Percentiles rank a stretch among this genome's conserved stretches.
These are phyloP conservation scores for Novakomyces olei DNA, from an alignment of 805 yeast genomes.

Conservation along the genomic window DNA sequence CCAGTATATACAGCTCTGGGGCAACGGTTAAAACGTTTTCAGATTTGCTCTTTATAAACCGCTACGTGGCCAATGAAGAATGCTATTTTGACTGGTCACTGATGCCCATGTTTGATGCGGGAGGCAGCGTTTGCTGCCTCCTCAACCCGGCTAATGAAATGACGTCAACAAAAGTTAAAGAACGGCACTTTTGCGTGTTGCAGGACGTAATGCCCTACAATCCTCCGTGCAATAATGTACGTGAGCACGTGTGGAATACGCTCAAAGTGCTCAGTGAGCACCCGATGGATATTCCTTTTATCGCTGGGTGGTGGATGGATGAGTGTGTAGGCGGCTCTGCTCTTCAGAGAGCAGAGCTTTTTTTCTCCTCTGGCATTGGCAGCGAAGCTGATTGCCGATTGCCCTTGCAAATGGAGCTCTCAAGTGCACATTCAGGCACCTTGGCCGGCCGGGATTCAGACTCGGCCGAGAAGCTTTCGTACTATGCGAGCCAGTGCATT, in stretches of 20 bases:
- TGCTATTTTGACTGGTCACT: conserved; percentile 8
- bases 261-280: conserved; percentile 6
- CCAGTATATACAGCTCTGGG: conserved; percentile 7
- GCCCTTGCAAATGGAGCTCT: too few relatives aligned
- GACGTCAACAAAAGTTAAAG: conserved; percentile 13
- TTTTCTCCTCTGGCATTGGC: too few relatives aligned
- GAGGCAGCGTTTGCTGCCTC: conserved; percentile 13
- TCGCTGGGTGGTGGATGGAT: conserved; percentile 7
- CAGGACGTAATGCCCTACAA: conserved; percentile 9
- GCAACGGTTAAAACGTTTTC: conserved; percentile 9
- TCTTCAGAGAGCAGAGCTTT: too few relatives aligned
- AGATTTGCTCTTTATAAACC: conserved; percentile 9
- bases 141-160: conserved; percentile 10
- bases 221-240: conserved; percentile 6
- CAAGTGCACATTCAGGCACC: too few relatives aligned
- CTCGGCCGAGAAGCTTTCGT: too few relatives aligned
- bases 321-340: too few relatives aligned
- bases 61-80: conserved; percentile 8
- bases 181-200: conserved; percentile 8
- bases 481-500: not conserved
- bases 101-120: conserved; percentile 10
- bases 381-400: too few relatives aligned
- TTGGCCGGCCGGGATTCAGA: too few relatives aligned
- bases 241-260: conserved; percentile 7
- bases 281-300: conserved; percentile 9